A percentile compares a stretch with the other conserved stretches of the same genome.
phyloP scores from a whole-genome alignment of 495 filamentous ascomycete species.

The Melanomma pulvis-pyrius region DNA sequence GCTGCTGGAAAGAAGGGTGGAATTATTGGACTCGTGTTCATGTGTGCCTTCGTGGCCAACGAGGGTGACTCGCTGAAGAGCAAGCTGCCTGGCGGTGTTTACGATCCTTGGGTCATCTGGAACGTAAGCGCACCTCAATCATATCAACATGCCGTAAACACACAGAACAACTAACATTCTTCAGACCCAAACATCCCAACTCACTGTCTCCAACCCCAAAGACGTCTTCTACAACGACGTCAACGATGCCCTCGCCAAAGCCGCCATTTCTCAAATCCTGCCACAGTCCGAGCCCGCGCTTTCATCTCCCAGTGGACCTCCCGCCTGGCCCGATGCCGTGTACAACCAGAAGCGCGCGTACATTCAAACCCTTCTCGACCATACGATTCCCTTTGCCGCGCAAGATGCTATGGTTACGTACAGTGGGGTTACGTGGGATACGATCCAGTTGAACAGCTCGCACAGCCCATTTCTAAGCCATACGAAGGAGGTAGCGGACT shows the following conservation, averaged over 20 bases:
- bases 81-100: neutral
- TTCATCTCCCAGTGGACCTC: neutral
- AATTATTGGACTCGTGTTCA: neutral
- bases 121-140: neutral
- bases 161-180: neutral
- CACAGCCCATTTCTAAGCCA: neutral
- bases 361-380: neutral
- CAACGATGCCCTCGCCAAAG: neutral
- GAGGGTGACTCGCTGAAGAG: conserved; percentile 2
- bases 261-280: neutral
- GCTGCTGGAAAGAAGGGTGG: conserved; percentile 12
- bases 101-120: conserved; percentile 8
- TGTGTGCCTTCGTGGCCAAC: conserved; percentile 5
- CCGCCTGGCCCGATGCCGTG: conserved; percentile 1
- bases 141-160: neutral
- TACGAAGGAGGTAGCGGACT: neutral
- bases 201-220: neutral
- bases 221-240: conserved; percentile 14
- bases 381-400: conserved; percentile 4
- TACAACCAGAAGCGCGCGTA: conserved; percentile 1
- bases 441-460: neutral
- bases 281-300: neutral
- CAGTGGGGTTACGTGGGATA: neutral
- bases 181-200: neutral
- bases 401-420: conserved; percentile 9